Conservation (phyloP, 768 basidiomycete genomes). For the Boletus reticulatus region DNA sequence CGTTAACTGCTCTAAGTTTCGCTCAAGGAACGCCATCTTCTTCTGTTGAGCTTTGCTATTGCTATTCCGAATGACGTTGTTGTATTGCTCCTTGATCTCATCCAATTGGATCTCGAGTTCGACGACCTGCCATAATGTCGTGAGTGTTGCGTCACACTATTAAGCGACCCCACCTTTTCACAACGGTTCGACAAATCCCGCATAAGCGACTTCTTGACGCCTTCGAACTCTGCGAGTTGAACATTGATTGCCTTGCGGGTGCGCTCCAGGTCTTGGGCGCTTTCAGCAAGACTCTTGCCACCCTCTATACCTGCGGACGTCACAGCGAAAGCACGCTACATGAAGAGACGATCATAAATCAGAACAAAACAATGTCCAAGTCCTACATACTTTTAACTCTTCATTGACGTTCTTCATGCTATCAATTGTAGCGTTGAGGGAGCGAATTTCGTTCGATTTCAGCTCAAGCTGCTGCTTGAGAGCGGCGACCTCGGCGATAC, state of each 20-base stretch:
- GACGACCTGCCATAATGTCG: constrained; percentile 66
- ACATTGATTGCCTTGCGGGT: constrained; percentile 96
- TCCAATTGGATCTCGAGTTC: constrained; percentile 98
- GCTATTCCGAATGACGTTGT: constrained; percentile 96
- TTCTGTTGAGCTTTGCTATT: constrained; percentile 98
- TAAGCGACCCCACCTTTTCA: constrained; percentile 72
- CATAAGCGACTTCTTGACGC: constrained; percentile 98
- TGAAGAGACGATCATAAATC: neutral
- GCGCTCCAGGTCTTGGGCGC: constrained; percentile 94
- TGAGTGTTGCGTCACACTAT: constrained; percentile 9
- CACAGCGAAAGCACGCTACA: constrained; percentile 92
- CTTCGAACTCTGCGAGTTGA: constrained; percentile 98
- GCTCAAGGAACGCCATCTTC: constrained; percentile 98
- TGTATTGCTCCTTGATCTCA: constrained; percentile 98
- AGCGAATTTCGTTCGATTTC: constrained; percentile 78
- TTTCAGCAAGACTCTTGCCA: constrained; percentile 94
- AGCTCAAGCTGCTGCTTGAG: constrained; percentile 89
- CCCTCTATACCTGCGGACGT: constrained; percentile 97
- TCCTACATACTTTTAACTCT: constrained; percentile 80
- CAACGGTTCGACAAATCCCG: constrained; percentile 98
- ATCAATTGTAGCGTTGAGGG: constrained; percentile 82
- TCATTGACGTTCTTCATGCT: constrained; percentile 95
- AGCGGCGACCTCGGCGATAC: constrained; percentile 78
- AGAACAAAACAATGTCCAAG: constrained; percentile 4
- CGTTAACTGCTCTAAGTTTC: constrained; percentile 93